These are phyloP conservation scores for Ascocoryne sarcoides DNA, from an alignment of 2,329 filamentous ascomycete species.

Conservation along the genomic window DNA sequence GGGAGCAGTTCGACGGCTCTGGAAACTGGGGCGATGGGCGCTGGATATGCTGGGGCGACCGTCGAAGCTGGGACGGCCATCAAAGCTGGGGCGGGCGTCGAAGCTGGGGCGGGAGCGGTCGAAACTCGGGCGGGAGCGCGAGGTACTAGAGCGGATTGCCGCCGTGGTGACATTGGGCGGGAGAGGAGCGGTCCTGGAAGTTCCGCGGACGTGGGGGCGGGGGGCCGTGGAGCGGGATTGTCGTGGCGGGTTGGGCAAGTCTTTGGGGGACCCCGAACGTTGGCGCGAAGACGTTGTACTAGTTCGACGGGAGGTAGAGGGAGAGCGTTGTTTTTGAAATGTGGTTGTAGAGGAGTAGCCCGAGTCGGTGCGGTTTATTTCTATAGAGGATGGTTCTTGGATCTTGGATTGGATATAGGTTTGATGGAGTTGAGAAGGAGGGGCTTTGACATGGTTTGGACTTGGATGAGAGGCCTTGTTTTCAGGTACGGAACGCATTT, in stretches of 20 bases:
- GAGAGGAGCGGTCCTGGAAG: no score
- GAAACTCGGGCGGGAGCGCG: no score
- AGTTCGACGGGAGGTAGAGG: no score
- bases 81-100: background rate
- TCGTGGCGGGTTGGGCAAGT: no score
- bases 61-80: conserved; percentile 2
- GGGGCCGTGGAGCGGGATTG: no score
- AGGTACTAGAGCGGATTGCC: no score
- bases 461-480: conserved; percentile 2
- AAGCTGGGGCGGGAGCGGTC: no score
- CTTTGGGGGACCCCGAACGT: no score
- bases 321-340: no score
- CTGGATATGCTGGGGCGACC: background rate
- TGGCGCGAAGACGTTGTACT: no score
- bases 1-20: background rate
- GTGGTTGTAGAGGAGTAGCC: conserved; percentile 22
- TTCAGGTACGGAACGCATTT: conserved; percentile 3
- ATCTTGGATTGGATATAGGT: conserved; percentile 4
- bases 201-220: no score
- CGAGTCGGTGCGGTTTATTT: conserved; percentile 25
- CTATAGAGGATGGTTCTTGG: conserved; percentile 9
- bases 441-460: conserved; percentile 14
- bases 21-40: background rate
- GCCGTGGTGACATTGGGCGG: no score
- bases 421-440: conserved; percentile 2